A percentile compares a stretch with the other conserved stretches of the same genome.
Evolutionary conservation across 192 early-diverging fungal genomes (phyloP).

Genomic region (Rhizoclosmatium sp.): DNA sequence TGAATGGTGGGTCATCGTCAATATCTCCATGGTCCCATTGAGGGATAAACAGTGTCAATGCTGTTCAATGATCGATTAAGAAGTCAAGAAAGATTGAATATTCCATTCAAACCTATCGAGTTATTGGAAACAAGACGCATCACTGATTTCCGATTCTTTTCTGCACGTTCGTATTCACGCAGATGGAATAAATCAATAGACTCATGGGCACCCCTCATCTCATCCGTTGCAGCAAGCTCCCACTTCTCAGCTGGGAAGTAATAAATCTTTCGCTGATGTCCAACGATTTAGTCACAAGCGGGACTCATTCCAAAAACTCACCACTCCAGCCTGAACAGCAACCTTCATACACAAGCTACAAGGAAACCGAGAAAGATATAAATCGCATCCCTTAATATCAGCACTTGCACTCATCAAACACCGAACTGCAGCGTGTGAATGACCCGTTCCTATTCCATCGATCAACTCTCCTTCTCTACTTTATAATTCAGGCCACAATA

Average conservation of each 20-base stretch:
- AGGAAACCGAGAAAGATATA: constrained; percentile 53
- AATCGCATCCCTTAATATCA: constrained; percentile 49
- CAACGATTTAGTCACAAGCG: neutral
- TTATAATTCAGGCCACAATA: neutral
- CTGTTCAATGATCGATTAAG: neutral
- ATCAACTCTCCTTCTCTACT: neutral
- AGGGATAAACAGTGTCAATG: constrained; percentile 39
- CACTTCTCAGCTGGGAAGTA: constrained; percentile 51
- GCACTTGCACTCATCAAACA: constrained; percentile 38
- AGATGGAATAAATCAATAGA: constrained; percentile 1
- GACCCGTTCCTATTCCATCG: constrained; percentile 31
- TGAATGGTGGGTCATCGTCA: constrained; percentile 20
- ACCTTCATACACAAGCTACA: constrained; percentile 51
- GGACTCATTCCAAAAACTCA: constrained; percentile 2
- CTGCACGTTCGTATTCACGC: constrained; percentile 33
- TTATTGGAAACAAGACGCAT: constrained; percentile 47
- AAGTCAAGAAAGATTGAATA: neutral
- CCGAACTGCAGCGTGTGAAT: constrained; percentile 49
- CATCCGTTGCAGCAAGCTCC: constrained; percentile 35
- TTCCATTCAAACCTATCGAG: constrained; percentile 43
- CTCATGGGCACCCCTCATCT: neutral
- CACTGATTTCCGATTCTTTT: constrained; percentile 40
- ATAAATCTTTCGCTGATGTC: constrained; percentile 42
- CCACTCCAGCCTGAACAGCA: constrained; percentile 51
- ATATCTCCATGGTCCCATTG: constrained; percentile 45